Percentiles rank a stretch among this genome's conserved stretches.
phyloP scores from a whole-genome alignment of 192 early-diverging fungal genomes.

The Cetraspora pellucida region DNA sequence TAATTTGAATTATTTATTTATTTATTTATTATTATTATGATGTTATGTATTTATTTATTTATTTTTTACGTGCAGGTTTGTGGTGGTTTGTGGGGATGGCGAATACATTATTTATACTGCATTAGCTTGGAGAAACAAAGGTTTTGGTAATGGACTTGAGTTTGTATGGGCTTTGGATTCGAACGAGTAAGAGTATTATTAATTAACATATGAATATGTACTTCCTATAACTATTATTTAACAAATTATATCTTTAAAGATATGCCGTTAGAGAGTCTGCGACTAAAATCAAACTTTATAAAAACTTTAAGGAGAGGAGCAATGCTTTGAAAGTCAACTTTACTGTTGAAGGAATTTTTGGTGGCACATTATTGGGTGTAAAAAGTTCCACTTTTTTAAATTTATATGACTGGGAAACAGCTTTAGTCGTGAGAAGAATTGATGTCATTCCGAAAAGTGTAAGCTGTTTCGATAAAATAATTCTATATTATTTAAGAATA shows the following conservation, averaged over 20 bases:
- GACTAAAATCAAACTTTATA: conserved; percentile 86
- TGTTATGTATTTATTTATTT: background rate
- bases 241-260: conserved; percentile 33
- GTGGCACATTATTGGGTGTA: conserved; percentile 90
- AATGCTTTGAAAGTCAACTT: conserved; percentile 75
- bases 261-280: conserved; percentile 96
- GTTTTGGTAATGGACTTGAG: conserved; percentile 91
- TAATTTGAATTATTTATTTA: background rate
- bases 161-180: conserved; percentile 98
- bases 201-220: background rate
- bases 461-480: conserved; percentile 3
- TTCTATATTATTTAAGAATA: background rate
- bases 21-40: background rate
- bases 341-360: conserved; percentile 92
- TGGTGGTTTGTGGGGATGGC: conserved; percentile 97
- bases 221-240: background rate
- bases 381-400: conserved; percentile 82
- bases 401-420: conserved; percentile 99
- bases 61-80: conserved; percentile 59
- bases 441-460: conserved; percentile 86
- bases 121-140: conserved; percentile 99
- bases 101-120: conserved; percentile 99
- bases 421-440: conserved; percentile 86
- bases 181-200: conserved; percentile 69
- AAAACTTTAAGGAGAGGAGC: conserved; percentile 92